Evolutionary conservation across 108 stramenopile genomes (phyloP).

Genomic region (Skeletonema marinoi): DNA sequence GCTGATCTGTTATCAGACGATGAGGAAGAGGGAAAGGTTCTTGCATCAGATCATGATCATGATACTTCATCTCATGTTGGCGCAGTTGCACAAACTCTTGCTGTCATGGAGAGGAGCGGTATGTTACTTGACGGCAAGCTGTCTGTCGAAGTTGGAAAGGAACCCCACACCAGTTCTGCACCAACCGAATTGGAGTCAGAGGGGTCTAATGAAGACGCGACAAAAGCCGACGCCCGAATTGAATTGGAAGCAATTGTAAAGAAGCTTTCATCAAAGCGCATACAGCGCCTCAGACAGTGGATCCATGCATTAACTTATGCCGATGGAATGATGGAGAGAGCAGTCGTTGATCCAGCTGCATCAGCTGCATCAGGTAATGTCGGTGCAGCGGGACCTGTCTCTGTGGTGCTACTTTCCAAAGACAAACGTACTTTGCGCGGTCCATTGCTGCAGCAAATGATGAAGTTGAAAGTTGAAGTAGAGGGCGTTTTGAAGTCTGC

Average conservation of each 20-base stretch:
- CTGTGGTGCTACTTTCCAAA: constrained; percentile 27
- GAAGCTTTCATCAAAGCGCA: constrained; percentile 8
- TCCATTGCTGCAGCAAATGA: constrained; percentile 30
- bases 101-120: constrained; percentile 40
- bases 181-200: not conserved
- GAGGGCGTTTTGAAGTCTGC: constrained; percentile 22
- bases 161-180: not conserved
- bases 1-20: constrained; percentile 4
- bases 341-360: constrained; percentile 31
- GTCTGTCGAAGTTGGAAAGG: constrained; percentile 5
- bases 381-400: constrained; percentile 9
- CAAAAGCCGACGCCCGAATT: not conserved
- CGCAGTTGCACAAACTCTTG: constrained; percentile 41
- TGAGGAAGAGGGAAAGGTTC: not conserved
- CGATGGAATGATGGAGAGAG: constrained; percentile 41
- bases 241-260: constrained; percentile 23
- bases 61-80: constrained; percentile 13
- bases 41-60: not conserved
- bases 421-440: constrained; percentile 16
- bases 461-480: constrained; percentile 32
- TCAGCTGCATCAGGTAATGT: not conserved
- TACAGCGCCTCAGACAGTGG: constrained; percentile 35
- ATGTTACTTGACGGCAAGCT: constrained; percentile 34
- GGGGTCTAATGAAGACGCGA: not conserved
- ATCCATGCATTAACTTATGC: constrained; percentile 41